Base-by-base conservation (phyloP, 1,139 yeast species). In the Zygosaccharomyces sapae region DNA sequence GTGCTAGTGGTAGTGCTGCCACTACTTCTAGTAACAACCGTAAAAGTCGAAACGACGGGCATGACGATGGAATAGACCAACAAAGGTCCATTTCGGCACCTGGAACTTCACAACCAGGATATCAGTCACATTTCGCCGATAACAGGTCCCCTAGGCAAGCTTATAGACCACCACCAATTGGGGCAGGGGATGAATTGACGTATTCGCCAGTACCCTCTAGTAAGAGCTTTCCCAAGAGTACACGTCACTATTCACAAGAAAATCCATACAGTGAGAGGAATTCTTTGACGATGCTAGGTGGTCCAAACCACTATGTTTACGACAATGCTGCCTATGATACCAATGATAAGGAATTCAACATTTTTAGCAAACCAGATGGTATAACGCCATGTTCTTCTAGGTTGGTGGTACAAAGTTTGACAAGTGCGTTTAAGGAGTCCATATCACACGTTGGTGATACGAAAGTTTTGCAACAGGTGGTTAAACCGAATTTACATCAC, bases 401-500 rank as follows among this genome's bases (percentile, higher is more conserved):
- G 39, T 65, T 62, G 38, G 68, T 66, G 5, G 55, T 66, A 2
- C 68, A 65, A 45, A 62, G 61, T 35, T 41, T 67, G 44, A 61
- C 66, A 8, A 59, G 59, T 29, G 59, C 58, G 41, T 54, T 66
- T 44, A 63, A 63, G 45, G 56, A 43, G 49, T 42, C 44, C 38
- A 45, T 55, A 9, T 41, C 45, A 20, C 49, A 44, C 30, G 36
- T 41, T 19, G 40, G 36, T 27, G 52, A 49, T 19, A 43, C 45
- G 5, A 54, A 51, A 39, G 39, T 48, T 13, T 45, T 56, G 7
- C 55, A 58, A 47, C 68, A 65, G 46, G 58, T 65, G 13, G 64
- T 66, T 50, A 65, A 64, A 46, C 69, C 69, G 29, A 61, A 64
- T 41, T 43, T 66, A 24, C 66, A 66, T 19, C 68, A 64, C 44